These are phyloP conservation scores for Yueomyces sinensis DNA, from an alignment of 805 yeast genomes.

Conservation along the genomic window DNA sequence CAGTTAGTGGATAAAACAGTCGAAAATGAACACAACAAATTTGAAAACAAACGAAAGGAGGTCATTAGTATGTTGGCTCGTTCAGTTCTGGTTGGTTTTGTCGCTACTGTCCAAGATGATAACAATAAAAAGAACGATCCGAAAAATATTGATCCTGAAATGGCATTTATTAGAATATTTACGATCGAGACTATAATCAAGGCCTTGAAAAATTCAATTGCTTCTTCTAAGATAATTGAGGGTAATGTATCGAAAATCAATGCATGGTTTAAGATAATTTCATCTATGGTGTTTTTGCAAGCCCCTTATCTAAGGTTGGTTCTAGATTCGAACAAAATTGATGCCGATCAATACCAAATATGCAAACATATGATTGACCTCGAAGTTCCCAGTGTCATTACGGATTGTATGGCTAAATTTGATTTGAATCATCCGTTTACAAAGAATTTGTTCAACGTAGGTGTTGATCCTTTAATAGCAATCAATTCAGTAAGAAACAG, in stretches of 20 bases:
- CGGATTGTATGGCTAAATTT: slow-evolving; percentile 46
- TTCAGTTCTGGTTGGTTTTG: slow-evolving; percentile 45
- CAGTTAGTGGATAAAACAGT: slow-evolving; percentile 48
- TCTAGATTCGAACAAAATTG: slow-evolving; percentile 34
- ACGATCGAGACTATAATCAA: slow-evolving; percentile 56
- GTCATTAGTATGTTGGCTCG: slow-evolving; percentile 51
- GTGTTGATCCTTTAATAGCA: slow-evolving; percentile 45
- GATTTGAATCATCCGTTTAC: slow-evolving; percentile 67
- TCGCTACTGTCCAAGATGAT: slow-evolving; percentile 43
- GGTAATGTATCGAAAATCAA: slow-evolving; percentile 18
- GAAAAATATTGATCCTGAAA: slow-evolving; percentile 48
- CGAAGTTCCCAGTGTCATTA: slow-evolving; percentile 42
- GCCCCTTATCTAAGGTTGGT: slow-evolving; percentile 27
- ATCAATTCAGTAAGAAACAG: slow-evolving; percentile 44
- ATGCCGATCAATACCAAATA: slow-evolving; percentile 49
- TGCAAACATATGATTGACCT: slow-evolving; percentile 59
- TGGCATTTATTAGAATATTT: slow-evolving; percentile 61
- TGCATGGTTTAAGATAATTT: slow-evolving; percentile 20
- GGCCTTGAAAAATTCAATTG: slow-evolving; percentile 39
- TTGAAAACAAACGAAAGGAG: slow-evolving; percentile 36
- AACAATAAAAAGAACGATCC: slow-evolving; percentile 29
- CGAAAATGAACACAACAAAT: slow-evolving; percentile 23
- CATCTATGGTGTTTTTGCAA: slow-evolving; percentile 18
- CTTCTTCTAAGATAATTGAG: slow-evolving; percentile 13
- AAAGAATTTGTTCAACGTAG: slow-evolving; percentile 41